These are phyloP conservation scores for Leptomonas seymouri DNA, from an alignment of 208 protist genomes.

Conservation along the genomic window DNA sequence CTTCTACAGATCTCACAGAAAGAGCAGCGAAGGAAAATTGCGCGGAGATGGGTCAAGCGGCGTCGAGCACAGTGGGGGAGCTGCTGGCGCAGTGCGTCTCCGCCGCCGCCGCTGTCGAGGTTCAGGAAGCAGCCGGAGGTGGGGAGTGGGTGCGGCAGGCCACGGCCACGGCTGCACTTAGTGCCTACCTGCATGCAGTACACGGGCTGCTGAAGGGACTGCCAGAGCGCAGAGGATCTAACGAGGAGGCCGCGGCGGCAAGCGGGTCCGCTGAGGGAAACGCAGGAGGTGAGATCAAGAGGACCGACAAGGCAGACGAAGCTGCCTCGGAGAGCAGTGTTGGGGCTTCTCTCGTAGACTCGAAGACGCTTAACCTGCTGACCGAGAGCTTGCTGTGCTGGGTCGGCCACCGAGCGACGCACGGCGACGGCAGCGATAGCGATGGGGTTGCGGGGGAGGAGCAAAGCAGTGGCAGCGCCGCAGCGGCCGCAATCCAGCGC, in stretches of 20 bases:
- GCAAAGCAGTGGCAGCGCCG: neutral
- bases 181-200: slow-evolving; percentile 36
- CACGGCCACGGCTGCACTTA: slow-evolving; percentile 22
- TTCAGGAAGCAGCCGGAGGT: slow-evolving; percentile 29
- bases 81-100: slow-evolving; percentile 37
- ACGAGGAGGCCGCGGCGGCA: neutral
- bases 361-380: neutral
- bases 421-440: neutral
- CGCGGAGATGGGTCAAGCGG: neutral
- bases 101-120: slow-evolving; percentile 15
- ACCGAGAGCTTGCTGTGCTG: slow-evolving; percentile 9
- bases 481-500: neutral
- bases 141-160: slow-evolving; percentile 22
- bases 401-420: neutral
- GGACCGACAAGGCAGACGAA: neutral
- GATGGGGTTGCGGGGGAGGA: neutral
- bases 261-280: neutral
- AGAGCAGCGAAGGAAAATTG: neutral
- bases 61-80: slow-evolving; percentile 3
- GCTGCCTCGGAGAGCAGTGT: neutral
- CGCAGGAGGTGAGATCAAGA: neutral
- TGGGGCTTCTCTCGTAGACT: neutral
- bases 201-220: slow-evolving; percentile 10
- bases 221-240: neutral
- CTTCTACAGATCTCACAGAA: neutral